phyloP scores from a whole-genome alignment of 192 early-diverging fungal genomes.

The Linnemannia schmuckeri region DNA sequence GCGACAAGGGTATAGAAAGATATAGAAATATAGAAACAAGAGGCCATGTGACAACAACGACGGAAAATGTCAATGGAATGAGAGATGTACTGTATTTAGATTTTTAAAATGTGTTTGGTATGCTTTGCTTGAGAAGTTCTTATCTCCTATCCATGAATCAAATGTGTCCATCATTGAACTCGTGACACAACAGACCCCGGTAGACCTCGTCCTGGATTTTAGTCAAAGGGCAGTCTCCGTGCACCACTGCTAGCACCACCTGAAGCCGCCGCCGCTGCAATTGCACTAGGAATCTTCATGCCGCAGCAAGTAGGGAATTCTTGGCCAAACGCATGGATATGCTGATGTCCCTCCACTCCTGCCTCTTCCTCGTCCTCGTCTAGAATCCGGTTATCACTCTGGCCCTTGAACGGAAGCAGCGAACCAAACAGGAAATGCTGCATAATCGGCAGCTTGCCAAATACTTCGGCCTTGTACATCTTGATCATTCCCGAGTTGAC shows the following conservation, averaged over 20 bases:
- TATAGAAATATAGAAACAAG: background rate
- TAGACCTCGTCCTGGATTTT: background rate
- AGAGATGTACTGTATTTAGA: background rate
- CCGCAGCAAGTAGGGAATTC: slow-evolving; percentile 84
- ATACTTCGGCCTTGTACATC: slow-evolving; percentile 95
- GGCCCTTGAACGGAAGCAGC: slow-evolving; percentile 80
- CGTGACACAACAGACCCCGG: background rate
- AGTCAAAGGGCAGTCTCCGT: slow-evolving; percentile 59
- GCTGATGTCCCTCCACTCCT: slow-evolving; percentile 65
- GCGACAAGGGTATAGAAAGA: too few relatives aligned
- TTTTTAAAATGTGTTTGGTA: too few relatives aligned
- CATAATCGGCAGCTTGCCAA: slow-evolving; percentile 97
- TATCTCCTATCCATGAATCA: too few relatives aligned
- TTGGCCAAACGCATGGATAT: slow-evolving; percentile 84
- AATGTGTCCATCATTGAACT: too few relatives aligned
- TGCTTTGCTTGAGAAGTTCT: too few relatives aligned
- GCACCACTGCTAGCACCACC: slow-evolving; percentile 34
- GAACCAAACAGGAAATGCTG: slow-evolving; percentile 98
- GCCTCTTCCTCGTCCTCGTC: slow-evolving; percentile 65
- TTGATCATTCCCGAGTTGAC: slow-evolving; percentile 94
- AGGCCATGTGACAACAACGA: background rate
- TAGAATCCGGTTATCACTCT: slow-evolving; percentile 39
- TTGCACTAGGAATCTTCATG: slow-evolving; percentile 85
- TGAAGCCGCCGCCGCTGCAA: slow-evolving; percentile 75
- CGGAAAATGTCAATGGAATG: background rate